phyloP scores from a whole-genome alignment of 208 protist genomes.

The Acanthamoeba sp. region DNA sequence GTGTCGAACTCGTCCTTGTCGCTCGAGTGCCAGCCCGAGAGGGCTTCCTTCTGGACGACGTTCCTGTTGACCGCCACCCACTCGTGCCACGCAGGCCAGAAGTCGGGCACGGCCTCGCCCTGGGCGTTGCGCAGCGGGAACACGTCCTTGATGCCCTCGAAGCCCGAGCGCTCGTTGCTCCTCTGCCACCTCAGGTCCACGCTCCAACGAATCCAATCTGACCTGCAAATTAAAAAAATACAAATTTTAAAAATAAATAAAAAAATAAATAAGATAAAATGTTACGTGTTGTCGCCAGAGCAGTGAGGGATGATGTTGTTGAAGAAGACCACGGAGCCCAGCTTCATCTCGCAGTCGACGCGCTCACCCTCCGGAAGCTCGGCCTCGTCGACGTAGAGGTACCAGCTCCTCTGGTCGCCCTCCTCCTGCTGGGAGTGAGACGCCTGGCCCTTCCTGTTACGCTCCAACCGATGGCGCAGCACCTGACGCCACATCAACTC shows the following conservation, averaged over 20 bases:
- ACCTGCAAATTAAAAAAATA: background rate
- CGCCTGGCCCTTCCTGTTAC: background rate
- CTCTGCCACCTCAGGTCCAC: constrained; percentile 41
- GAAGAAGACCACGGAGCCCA: constrained; percentile 36
- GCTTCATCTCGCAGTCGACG: constrained; percentile 18
- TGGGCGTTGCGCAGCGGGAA: background rate
- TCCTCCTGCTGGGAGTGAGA: constrained; percentile 14
- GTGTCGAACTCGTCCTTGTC: constrained; percentile 25
- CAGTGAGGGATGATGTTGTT: constrained; percentile 52
- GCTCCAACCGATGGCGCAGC: background rate
- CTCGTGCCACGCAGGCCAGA: background rate
- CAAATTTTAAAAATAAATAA: background rate
- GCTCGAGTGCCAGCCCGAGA: background rate
- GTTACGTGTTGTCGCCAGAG: background rate
- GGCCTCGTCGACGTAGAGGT: constrained; percentile 40
- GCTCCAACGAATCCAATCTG: constrained; percentile 5
- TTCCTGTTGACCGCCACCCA: background rate
- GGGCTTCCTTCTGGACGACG: background rate
- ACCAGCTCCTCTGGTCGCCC: background rate
- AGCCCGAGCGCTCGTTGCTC: background rate
- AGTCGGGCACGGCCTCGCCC: background rate
- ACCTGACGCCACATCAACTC: background rate
- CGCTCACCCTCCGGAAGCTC: background rate
- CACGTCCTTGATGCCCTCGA: background rate
- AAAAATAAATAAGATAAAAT: background rate